phyloP scores from a whole-genome alignment of 345 rosid genomes.

The Mallotus nudiflorus region DNA sequence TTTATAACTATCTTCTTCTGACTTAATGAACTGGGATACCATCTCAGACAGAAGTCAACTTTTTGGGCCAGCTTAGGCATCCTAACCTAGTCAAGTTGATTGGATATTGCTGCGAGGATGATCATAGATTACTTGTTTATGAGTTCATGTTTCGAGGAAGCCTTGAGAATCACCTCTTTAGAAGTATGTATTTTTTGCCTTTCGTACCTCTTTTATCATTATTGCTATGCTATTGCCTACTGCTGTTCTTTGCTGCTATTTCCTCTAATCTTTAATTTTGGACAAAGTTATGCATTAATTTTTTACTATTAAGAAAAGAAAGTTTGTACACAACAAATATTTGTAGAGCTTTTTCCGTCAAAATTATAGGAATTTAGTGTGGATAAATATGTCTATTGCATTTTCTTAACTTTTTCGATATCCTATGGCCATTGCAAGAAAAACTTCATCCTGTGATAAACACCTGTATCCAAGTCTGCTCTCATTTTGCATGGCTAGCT shows the following conservation, averaged over 20 bases:
- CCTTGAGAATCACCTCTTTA: conserved; percentile 92
- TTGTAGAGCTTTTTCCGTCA: background rate
- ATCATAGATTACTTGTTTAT: conserved; percentile 84
- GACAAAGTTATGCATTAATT: background rate
- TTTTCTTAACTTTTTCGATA: conserved; percentile 5
- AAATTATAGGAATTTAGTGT: background rate
- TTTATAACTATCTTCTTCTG: background rate
- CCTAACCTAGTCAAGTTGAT: conserved; percentile 93
- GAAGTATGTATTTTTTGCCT: conserved; percentile 53
- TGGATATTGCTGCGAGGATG: conserved; percentile 94
- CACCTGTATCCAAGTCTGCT: background rate
- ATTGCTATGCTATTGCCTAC: background rate
- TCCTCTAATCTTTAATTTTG: background rate
- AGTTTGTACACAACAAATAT: background rate
- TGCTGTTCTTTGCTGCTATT: background rate
- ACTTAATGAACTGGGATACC: background rate
- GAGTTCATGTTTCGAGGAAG: conserved; percentile 98
- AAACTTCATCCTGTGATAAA: conserved; percentile 2
- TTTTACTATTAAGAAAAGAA: background rate
- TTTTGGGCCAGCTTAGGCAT: conserved; percentile 93
- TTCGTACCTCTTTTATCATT: background rate
- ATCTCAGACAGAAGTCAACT: conserved; percentile 51
- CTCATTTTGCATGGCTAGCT: background rate
- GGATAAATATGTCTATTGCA: background rate
- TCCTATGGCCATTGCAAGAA: background rate